Conservation (phyloP, 2,329 filamentous ascomycete genomes). For the Lasiodiplodia theobromae region DNA sequence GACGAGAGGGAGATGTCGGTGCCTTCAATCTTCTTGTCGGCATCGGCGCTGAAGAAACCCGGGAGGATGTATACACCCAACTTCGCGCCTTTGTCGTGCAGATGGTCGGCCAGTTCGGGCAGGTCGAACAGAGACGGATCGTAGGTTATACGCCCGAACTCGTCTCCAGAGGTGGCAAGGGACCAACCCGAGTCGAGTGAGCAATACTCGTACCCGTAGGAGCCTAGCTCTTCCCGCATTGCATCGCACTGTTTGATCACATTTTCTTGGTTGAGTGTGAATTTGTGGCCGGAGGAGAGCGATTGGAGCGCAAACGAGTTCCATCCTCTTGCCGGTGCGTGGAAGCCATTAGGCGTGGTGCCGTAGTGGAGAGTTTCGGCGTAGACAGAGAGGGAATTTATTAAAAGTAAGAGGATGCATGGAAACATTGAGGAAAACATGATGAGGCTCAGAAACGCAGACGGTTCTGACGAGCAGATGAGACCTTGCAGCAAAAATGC, state of each 20-base stretch:
- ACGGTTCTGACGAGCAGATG: neutral
- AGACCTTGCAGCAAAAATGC: neutral
- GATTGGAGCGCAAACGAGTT: conserved; percentile 38
- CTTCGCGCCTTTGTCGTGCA: conserved; percentile 36
- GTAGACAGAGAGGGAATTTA: neutral
- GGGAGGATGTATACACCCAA: conserved; percentile 41
- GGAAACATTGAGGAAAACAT: neutral
- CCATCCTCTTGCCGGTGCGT: conserved; percentile 35
- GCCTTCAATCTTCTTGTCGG: conserved; percentile 36
- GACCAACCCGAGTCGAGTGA: conserved; percentile 42
- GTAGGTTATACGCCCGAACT: conserved; percentile 38
- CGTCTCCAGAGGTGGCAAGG: conserved; percentile 33
- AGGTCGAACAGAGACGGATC: conserved; percentile 37
- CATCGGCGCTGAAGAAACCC: conserved; percentile 36
- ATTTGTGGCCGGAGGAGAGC: conserved; percentile 32
- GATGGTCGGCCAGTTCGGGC: conserved; percentile 34
- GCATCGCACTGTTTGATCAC: conserved; percentile 37
- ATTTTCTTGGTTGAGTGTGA: conserved; percentile 33
- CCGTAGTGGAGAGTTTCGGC: conserved; percentile 8
- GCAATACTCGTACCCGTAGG: conserved; percentile 37
- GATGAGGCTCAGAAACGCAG: neutral
- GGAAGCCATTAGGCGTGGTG: conserved; percentile 36
- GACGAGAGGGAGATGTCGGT: conserved; percentile 36
- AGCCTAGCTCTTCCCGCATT: conserved; percentile 25
- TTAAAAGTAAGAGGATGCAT: neutral